phyloP scores from a whole-genome alignment of 75 land plant species.

The Picea sitchensis region DNA sequence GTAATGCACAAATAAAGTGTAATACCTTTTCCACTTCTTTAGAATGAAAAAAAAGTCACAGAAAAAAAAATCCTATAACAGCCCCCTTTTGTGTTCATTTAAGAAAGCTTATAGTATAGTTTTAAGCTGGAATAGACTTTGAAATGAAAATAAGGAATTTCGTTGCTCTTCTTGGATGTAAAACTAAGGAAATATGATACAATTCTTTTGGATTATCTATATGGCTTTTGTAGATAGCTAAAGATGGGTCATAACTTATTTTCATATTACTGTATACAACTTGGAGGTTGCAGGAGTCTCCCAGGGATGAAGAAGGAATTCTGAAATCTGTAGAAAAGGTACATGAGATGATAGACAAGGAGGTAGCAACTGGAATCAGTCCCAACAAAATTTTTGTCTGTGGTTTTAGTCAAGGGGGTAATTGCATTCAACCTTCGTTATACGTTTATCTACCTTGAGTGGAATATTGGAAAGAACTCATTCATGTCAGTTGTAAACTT shows the following conservation, averaged over 20 bases:
- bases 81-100: background rate
- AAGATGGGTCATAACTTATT: background rate
- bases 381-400: conserved; percentile 79
- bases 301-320: conserved; percentile 63
- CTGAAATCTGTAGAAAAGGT: conserved; percentile 69
- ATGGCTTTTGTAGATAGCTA: background rate
- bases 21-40: too few relatives aligned
- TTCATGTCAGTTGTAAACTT: background rate
- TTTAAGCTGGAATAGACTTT: background rate
- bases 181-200: too few relatives aligned
- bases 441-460: background rate
- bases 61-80: background rate
- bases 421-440: background rate
- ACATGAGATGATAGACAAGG: conserved; percentile 88
- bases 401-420: conserved; percentile 98
- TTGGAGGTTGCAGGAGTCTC: conserved; percentile 55
- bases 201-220: too few relatives aligned
- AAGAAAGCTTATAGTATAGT: background rate
- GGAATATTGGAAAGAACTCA: background rate
- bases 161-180: too few relatives aligned
- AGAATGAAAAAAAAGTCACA: background rate
- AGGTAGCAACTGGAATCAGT: conserved; percentile 62
- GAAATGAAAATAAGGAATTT: background rate
- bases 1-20: too few relatives aligned
- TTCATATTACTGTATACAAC: background rate